A percentile compares a stretch with the other conserved stretches of the same genome.
Conservation (phyloP, 73 alveolate genomes). For the Stentor coeruleus region DNA sequence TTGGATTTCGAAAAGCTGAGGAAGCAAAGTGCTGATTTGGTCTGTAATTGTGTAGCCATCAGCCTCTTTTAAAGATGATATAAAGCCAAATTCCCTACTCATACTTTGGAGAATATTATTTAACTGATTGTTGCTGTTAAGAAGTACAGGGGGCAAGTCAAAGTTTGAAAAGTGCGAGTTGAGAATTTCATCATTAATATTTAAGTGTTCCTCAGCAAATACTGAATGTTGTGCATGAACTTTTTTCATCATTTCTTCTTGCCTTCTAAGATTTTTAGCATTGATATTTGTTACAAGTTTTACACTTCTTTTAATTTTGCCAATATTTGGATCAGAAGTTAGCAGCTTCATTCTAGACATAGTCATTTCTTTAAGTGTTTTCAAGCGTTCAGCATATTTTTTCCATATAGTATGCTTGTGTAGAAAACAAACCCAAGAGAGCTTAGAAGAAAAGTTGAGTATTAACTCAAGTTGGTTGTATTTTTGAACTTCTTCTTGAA, state of each 20-base stretch:
- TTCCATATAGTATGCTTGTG: background rate
- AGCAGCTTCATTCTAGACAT: constrained; percentile 8
- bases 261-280: background rate
- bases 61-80: background rate
- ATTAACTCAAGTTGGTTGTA: background rate
- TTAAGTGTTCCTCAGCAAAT: constrained; percentile 14
- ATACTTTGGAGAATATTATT: background rate
- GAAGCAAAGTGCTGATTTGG: background rate
- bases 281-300: constrained; percentile 3
- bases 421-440: background rate
- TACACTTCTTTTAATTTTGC: background rate
- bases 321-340: background rate
- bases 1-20: constrained; percentile 8
- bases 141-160: constrained; percentile 11
- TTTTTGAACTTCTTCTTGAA: background rate
- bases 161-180: constrained; percentile 4
- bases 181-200: background rate
- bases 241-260: constrained; percentile 20
- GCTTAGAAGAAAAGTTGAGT: background rate
- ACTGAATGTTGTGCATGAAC: background rate
- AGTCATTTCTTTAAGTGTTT: background rate
- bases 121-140: background rate
- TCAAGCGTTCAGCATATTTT: background rate
- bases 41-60: background rate
- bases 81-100: background rate